phyloP scores from a whole-genome alignment of 495 filamentous ascomycete genomes.

The Talaromyces ruber region DNA sequence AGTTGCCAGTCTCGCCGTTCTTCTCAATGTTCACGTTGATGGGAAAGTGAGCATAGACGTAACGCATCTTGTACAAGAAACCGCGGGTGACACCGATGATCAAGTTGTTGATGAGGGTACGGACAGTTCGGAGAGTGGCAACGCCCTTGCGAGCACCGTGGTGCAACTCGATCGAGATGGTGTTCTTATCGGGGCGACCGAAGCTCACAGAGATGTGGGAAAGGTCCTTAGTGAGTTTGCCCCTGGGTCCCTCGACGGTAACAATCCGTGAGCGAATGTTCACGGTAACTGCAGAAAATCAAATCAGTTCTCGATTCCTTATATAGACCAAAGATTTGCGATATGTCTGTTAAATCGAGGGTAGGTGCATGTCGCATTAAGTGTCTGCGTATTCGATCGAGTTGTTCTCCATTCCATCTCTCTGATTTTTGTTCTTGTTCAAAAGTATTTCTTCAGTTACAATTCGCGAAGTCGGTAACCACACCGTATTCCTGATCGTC shows the following conservation, averaged over 20 bases:
- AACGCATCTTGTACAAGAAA: constrained; percentile 99
- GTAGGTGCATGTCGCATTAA: background rate
- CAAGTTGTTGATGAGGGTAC: constrained; percentile 94
- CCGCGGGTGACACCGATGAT: constrained; percentile 96
- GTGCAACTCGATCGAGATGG: constrained; percentile 94
- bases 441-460: background rate
- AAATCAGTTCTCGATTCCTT: background rate
- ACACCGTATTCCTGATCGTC: background rate
- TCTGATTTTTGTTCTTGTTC: background rate
- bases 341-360: background rate
- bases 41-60: constrained; percentile 99
- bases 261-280: constrained; percentile 91
- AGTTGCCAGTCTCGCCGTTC: constrained; percentile 81
- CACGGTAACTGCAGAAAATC: constrained; percentile 66
- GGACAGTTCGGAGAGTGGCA: constrained; percentile 95
- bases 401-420: background rate
- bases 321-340: background rate
- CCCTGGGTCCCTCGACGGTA: constrained; percentile 92
- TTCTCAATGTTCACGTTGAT: constrained; percentile 99
- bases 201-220: constrained; percentile 95
- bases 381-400: background rate
- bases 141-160: constrained; percentile 96
- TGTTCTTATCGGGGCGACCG: constrained; percentile 65
- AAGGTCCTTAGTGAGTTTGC: constrained; percentile 93
- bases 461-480: background rate